phyloP scores from a whole-genome alignment of 1,139 yeast genomes.

The Taphrina confusa region DNA sequence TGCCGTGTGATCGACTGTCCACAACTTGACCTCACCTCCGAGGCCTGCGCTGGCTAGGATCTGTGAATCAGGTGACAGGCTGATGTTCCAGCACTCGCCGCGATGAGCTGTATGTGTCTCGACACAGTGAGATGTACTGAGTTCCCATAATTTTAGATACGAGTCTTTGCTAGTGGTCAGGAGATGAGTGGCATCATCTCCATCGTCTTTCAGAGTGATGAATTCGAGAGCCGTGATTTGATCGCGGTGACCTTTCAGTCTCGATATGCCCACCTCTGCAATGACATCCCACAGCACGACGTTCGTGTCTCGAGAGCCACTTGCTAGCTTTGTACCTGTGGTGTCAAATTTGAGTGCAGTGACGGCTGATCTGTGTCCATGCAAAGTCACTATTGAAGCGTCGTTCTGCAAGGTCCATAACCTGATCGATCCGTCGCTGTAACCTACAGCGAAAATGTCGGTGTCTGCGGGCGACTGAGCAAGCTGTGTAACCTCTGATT shows the following conservation, averaged over 20 bases:
- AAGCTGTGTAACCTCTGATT: conserved; percentile 40
- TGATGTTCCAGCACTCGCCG: conserved; percentile 89
- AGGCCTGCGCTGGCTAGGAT: conserved; percentile 67
- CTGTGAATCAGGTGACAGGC: conserved; percentile 47
- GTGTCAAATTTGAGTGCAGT: conserved; percentile 68
- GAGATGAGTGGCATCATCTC: conserved; percentile 51
- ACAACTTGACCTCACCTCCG: conserved; percentile 78
- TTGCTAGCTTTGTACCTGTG: conserved; percentile 78
- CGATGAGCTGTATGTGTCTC: conserved; percentile 94
- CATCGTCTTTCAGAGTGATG: conserved; percentile 44
- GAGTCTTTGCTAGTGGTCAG: conserved; percentile 86
- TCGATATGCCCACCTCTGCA: conserved; percentile 83
- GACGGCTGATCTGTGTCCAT: conserved; percentile 82
- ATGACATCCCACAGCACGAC: conserved; percentile 94
- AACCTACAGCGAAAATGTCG: conserved; percentile 82
- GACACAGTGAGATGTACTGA: conserved; percentile 81
- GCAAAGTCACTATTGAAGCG: conserved; percentile 73
- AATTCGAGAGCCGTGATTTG: conserved; percentile 73
- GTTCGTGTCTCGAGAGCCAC: conserved; percentile 83
- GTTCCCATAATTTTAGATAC: conserved; percentile 86
- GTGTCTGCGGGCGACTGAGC: conserved; percentile 48
- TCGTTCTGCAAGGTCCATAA: conserved; percentile 89
- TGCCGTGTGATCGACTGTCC: conserved; percentile 61
- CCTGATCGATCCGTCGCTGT: conserved; percentile 81
- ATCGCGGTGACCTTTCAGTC: conserved; percentile 85